Base-by-base conservation (phyloP, 1,139 yeast genomes). In the Suhomyces kunorum region DNA sequence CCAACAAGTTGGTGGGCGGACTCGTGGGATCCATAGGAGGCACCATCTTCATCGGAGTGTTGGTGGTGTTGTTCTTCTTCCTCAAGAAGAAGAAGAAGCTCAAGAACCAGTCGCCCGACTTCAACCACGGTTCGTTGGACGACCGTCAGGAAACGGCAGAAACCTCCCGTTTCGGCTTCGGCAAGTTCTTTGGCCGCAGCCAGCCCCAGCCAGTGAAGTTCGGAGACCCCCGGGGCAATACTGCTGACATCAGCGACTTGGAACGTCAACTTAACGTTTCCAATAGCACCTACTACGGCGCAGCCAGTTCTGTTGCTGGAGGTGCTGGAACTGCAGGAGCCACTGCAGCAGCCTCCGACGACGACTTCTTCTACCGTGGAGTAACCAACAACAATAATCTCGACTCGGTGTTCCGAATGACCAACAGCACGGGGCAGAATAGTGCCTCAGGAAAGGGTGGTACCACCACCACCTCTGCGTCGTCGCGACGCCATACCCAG, bases 11-110 rank as follows among this genome's bases (percentile, higher is more conserved):
- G 40, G 71, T 72, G 34, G 78, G 78, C 6, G 77, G 78, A 0
- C 53, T 72, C 16, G 77, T 72, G 7, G 78, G 78, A 1, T 71
- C 76, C 5, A 68, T 72, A 27, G 78, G 77, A 11, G 78, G 78
- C 3, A 61, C 71, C 14, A 65, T 72, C 28, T 61, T 69, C 8
- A 65, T 72, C 38, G 75, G 73, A 1, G 59, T 59, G 5, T 48
- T 69, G 12, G 74, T 68, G 18, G 61, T 68, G 12, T 47, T 70
- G 14, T 67, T 71, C 47, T 50, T 71, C 25, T 63, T 66, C 43
- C 53, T 71, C 46, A 69, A 61, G 43, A 64, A 58, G 40, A 53
- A 72, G 28, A 61, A 56, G 45, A 54, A 58, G 34, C 52, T 67
- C 34, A 65, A 69, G 37, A 72, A 72, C 55, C 77, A 69, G 48